Conservation (phyloP, 1,284 basidiomycete genomes). For the Erythrobasidium hasegawianum region DNA sequence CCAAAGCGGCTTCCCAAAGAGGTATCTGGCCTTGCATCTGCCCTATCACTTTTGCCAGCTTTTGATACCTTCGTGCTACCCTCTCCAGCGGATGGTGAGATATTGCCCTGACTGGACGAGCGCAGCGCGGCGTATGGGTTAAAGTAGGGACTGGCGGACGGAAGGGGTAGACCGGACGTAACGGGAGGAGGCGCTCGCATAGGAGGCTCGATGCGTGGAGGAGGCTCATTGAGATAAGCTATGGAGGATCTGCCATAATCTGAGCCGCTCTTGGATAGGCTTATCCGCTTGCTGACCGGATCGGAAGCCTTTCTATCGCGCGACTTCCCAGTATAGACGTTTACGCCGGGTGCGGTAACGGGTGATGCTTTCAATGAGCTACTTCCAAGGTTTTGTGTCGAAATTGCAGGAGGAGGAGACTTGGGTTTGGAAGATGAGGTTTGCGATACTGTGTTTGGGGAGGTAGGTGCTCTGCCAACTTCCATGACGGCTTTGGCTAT, state of each 20-base stretch:
- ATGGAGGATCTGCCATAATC: constrained; percentile 20
- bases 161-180: constrained; percentile 14
- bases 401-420: not conserved
- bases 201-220: constrained; percentile 22
- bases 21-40: constrained; percentile 6
- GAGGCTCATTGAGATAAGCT: constrained; percentile 29
- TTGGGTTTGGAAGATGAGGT: not conserved
- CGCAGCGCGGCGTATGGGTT: constrained; percentile 29
- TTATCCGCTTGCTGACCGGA: not conserved
- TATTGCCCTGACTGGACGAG: constrained; percentile 1
- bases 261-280: constrained; percentile 13
- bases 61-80: constrained; percentile 4
- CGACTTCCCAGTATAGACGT: constrained; percentile 4
- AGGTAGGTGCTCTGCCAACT: too few species aligned
- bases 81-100: not conserved
- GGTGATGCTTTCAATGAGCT: constrained; percentile 17
- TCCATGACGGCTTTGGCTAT: too few species aligned
- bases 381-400: not conserved
- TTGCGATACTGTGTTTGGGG: not conserved
- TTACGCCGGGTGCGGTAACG: not conserved
- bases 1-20: constrained; percentile 24
- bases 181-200: constrained; percentile 29
- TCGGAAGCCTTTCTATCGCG: constrained; percentile 15
- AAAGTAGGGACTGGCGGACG: constrained; percentile 29
- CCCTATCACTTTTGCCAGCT: not conserved